A percentile compares a stretch with the other conserved stretches of the same genome.
These are phyloP conservation scores for Penicillium sp. DNA, from an alignment of 2,329 filamentous ascomycete genomes.

Conservation along the genomic window DNA sequence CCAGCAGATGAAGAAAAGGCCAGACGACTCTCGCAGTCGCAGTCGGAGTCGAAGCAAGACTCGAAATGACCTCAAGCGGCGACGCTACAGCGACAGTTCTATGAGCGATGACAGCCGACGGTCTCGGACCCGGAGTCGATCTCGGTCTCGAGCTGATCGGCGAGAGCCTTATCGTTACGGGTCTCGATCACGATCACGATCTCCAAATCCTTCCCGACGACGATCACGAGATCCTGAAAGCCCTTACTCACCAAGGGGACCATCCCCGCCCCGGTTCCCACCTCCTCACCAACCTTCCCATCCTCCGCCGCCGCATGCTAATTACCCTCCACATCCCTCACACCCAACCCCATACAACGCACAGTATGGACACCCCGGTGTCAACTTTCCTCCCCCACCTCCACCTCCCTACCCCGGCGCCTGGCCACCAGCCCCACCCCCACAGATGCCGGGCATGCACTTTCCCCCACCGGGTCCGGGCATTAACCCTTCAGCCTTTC, in stretches of 20 bases:
- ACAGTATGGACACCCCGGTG: constrained; percentile 17
- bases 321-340: constrained; percentile 21
- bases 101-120: constrained; percentile 36
- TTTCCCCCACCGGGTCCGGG: constrained; percentile 22
- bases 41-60: constrained; percentile 56
- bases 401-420: constrained; percentile 39
- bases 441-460: constrained; percentile 30
- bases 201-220: constrained; percentile 28
- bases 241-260: constrained; percentile 39
- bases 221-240: constrained; percentile 33
- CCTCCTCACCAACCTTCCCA: constrained; percentile 26
- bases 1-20: constrained; percentile 71
- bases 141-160: constrained; percentile 26
- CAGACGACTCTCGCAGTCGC: constrained; percentile 44
- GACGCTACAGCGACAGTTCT: constrained; percentile 45
- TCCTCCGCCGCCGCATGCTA: constrained; percentile 15
- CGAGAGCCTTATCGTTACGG: constrained; percentile 22
- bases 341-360: constrained; percentile 18
- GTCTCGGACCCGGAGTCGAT: constrained; percentile 33
- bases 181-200: constrained; percentile 37
- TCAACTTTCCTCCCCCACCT: constrained; percentile 33
- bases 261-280: constrained; percentile 28
- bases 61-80: constrained; percentile 38
- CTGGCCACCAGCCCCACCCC: constrained; percentile 42
- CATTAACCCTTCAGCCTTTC: constrained; percentile 26